Evolutionary conservation across 371 early-diverging fungal species (phyloP), one percentile per base, ranked within the genome.

Genomic region (Mortierella sp.): DNA sequence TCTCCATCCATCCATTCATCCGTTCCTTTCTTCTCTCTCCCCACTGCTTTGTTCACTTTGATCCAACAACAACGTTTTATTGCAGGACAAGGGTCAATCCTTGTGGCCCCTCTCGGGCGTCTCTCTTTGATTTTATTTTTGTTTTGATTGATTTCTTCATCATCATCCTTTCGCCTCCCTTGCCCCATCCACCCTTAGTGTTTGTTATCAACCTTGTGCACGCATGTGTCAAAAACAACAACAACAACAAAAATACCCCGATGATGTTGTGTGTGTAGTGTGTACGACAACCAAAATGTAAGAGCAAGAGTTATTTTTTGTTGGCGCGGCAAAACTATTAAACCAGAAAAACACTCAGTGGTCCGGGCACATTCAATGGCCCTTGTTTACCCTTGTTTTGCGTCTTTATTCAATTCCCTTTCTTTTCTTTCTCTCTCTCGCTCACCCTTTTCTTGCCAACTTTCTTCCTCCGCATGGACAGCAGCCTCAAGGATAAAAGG

Each of bases 321-420:
- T 71, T 72, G 45, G 65, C 80, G 76, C 80, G 80, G 80, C 80
- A 80, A 80, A 80, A 75, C 72, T 47, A 60, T 80, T 75, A 72
- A 34, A 58, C 75, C 71, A 58, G 28, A 38, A 38, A 42, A 24
- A 42, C 38, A 38, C 68, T 68, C 68, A 68, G 68, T 68, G 68
- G 68, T 68, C 68, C 68, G 68, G 45, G 26, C 21, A 31, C 26
- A 38, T 45, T 42, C 26, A 63, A 26, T 19, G 19, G 8, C 42
- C 42, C 42, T 74, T 74, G 50, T 50, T 50, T 57, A 34, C 58
- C 48, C 72, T 48, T 54, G 10, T 72, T 16, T 52, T 73, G 31
- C 10, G 42, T 38, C 42, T 38, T 74, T 24, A 58, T 74, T 74
- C 31, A 58, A 71, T 47, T 16, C 28, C 3, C 72, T 0, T n/a